Base-by-base conservation (phyloP, 2,329 filamentous ascomycete species). In the Coleophoma eucalyptorum region DNA sequence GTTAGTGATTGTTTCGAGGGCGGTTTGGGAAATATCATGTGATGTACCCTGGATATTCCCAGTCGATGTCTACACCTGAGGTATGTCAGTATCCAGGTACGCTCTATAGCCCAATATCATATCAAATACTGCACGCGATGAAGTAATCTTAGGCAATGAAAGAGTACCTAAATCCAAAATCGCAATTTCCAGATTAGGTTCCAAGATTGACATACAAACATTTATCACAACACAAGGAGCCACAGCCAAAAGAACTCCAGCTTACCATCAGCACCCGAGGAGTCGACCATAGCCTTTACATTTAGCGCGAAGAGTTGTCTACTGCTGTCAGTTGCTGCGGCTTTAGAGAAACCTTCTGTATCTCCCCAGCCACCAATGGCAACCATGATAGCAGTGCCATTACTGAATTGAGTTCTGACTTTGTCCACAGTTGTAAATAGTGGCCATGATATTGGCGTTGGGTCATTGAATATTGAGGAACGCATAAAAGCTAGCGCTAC, bases 351-450 rank as follows among this genome's bases (percentile, higher is more conserved):
- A 0, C 85, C 86, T 6, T 67, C 64, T 0, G 78, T 83, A 53
- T 89, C 84, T 0, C 86, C 86, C 87, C 87, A 91, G 48, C 87
- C 87, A 11, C 87, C 87, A 55, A 91, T 81, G 18, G 87, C 86
- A 35, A 90, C 75, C 70, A 86, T 77, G 19, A 90, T 67, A 57
- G 86, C 84, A 18, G 84, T 83, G 21, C 72, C 72, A 0, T 67
- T 52, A 6, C 67, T 67, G 53, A 85, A 82, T 49, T 72, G 68
- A 16, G 62, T 51, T 4, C 81, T 77, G 13, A 76, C 71, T 12
- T 72, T 63, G 3, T 63, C 60, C 2, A 84, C 71, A 2, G 72
- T 72, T 3, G 74, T 78, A 58, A 83, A 84, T 5, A 85, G 65
- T 0, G 77, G 74, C 68, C 76, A 82, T 4, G 49, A 50, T 15